phyloP scores from a whole-genome alignment of 208 protist species.

The Trichomonas gallinae region DNA sequence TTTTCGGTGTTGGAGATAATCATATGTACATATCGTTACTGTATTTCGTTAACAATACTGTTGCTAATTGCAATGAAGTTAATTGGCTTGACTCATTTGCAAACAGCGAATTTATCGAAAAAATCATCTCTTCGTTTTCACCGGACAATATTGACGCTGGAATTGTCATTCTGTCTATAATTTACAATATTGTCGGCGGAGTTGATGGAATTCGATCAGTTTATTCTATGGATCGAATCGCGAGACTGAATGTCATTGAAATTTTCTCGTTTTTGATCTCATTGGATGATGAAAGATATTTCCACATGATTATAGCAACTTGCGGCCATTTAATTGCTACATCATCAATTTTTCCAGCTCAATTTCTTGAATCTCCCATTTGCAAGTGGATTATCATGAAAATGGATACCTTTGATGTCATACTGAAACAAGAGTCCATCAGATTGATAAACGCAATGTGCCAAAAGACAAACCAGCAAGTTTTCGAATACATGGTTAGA shows the following conservation, averaged over 20 bases:
- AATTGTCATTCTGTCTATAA: not conserved
- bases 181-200: not conserved
- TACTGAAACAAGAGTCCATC: not conserved
- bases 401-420: not conserved
- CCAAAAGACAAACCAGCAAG: not conserved
- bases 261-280: not conserved
- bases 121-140: not conserved
- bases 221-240: not conserved
- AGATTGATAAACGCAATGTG: not conserved
- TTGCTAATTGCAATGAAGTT: not conserved
- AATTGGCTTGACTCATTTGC: not conserved
- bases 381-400: not conserved
- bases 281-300: not conserved
- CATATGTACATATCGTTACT: not conserved
- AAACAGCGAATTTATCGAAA: not conserved
- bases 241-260: not conserved
- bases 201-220: not conserved
- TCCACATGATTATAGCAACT: not conserved
- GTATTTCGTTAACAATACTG: not conserved
- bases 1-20: not conserved
- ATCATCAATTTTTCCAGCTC: not conserved
- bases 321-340: not conserved
- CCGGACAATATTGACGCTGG: not conserved
- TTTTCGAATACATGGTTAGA: not conserved
- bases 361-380: not conserved